Evolutionary conservation across 495 filamentous ascomycete genomes (phyloP), one percentile per base, ranked within the genome.

Genomic region (Zalerion maritima): DNA sequence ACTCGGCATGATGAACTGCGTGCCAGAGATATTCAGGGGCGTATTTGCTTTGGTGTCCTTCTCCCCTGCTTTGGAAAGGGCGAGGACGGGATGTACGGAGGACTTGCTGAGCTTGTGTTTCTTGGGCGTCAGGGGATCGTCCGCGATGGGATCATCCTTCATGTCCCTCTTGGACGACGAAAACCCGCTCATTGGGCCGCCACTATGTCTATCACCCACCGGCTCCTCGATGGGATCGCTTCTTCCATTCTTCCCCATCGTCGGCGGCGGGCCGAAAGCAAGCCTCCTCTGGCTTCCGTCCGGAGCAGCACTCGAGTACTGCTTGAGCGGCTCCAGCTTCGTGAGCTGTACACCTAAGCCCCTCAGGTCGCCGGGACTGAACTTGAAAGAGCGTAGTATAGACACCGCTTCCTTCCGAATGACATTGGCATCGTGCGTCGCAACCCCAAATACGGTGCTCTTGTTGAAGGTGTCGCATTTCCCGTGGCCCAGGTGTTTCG

Each of bases 391-490:
- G 31, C 73, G 71, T 27, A 96, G 54, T 42, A 96, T 83, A 0
- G 76, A 72, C 11, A 94, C 60, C 0, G 83, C 77, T 43, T 94
- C 83, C 45, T 76, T 82, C 1, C 68, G 73, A 24, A 96, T 61
- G 9, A 72, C 43, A 13, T 78, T 73, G 12, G 66, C 52, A 23
- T 67, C 64, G 46, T 85, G 79, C 0, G 89, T 93, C 12, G 86
- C 69, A 11, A 89, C 72, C 2, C 85, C 83, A 26, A 97, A 74
- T 4, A 67, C 53, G 3, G 78, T 52, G 34, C 85, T 93, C 47
- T 86, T 94, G 53, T 81, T 93, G 56, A 79, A 86, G 0, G 70
- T 78, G 46, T 96, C 91, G 44, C 87, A 94, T 58, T 89, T 86
- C 0, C 89, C 89, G 52, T 94, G 86, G 0, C 89, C 89, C 2